phyloP scores from a whole-genome alignment of 164 flowering plant genomes.

The Stephania yunnanensis region DNA sequence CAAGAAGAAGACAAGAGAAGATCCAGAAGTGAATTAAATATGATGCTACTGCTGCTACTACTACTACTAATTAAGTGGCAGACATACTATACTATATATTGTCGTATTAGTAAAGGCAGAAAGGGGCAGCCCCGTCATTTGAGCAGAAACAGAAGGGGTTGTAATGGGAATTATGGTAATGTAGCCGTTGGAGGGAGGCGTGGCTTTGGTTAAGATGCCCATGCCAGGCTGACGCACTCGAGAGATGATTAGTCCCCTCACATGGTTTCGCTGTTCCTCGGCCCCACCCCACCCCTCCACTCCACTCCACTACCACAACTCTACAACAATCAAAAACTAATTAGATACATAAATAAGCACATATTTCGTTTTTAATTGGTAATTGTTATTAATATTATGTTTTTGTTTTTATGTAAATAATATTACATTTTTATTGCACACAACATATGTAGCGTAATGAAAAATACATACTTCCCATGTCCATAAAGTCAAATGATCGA shows the following conservation, averaged over 20 bases:
- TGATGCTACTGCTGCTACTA: no score
- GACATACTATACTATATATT: no score
- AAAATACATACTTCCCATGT: no score
- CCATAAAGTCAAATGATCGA: no score
- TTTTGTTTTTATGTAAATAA: no score
- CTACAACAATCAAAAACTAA: not conserved
- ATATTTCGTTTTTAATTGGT: no score
- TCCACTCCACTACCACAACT: not conserved
- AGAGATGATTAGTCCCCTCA: conserved; percentile 21
- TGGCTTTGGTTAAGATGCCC: not conserved
- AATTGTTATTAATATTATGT: no score
- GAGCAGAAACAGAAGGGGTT: not conserved
- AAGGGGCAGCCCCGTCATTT: not conserved
- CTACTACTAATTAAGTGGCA: no score
- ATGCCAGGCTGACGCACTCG: conserved; percentile 20
- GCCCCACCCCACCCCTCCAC: conserved; percentile 9
- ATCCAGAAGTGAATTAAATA: not conserved
- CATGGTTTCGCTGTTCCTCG: conserved; percentile 25
- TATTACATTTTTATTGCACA: no score
- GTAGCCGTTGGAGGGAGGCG: conserved; percentile 11
- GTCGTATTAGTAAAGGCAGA: not conserved
- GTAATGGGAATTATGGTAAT: not conserved
- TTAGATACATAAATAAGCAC: no score
- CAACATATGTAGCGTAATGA: no score
- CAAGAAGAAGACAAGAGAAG: not conserved